Evolutionary conservation across 2,329 filamentous ascomycete species (phyloP).

Genomic region (Dothistroma septosporum): DNA sequence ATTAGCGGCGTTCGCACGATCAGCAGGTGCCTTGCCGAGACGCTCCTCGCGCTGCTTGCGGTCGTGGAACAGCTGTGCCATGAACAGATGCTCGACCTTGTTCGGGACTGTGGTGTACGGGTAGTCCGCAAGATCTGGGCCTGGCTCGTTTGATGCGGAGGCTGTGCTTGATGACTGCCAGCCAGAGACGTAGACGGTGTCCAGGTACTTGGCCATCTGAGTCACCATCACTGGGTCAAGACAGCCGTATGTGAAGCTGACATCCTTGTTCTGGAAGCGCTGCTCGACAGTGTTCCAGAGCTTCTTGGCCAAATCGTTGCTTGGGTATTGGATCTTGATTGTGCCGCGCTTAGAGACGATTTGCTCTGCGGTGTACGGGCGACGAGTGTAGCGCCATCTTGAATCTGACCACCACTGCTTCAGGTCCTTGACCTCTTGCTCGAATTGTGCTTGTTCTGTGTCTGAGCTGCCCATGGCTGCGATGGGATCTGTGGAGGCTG

Average conservation of each 20-base stretch:
- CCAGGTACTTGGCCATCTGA: slow-evolving; percentile 98
- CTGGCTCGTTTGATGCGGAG: slow-evolving; percentile 89
- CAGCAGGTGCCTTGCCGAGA: slow-evolving; percentile 66
- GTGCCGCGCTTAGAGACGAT: slow-evolving; percentile 94
- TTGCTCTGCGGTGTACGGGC: slow-evolving; percentile 92
- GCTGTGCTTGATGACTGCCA: slow-evolving; percentile 99
- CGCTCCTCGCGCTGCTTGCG: slow-evolving; percentile 97
- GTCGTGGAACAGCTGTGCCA: slow-evolving; percentile 98
- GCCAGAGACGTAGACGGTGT: slow-evolving; percentile 97
- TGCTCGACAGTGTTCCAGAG: slow-evolving; percentile 84
- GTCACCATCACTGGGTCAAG: slow-evolving; percentile 97
- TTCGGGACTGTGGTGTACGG: slow-evolving; percentile 92
- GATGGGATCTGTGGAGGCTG: slow-evolving; percentile 14
- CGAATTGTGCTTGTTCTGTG: slow-evolving; percentile 69
- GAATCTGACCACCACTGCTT: slow-evolving; percentile 93
- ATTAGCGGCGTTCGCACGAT: slow-evolving; percentile 70
- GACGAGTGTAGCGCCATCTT: slow-evolving; percentile 87
- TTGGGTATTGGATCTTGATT: slow-evolving; percentile 85
- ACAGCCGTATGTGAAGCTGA: slow-evolving; percentile 94
- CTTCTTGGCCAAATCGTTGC: slow-evolving; percentile 87
- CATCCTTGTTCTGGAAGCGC: slow-evolving; percentile 79
- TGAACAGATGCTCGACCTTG: slow-evolving; percentile 96
- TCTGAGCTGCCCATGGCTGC: slow-evolving; percentile 40
- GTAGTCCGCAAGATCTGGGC: slow-evolving; percentile 96
- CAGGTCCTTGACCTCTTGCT: slow-evolving; percentile 78